Evolutionary conservation across 2,329 filamentous ascomycete genomes (phyloP), one percentile per base, ranked within the genome.

Genomic region (Talaromyces sp.): DNA sequence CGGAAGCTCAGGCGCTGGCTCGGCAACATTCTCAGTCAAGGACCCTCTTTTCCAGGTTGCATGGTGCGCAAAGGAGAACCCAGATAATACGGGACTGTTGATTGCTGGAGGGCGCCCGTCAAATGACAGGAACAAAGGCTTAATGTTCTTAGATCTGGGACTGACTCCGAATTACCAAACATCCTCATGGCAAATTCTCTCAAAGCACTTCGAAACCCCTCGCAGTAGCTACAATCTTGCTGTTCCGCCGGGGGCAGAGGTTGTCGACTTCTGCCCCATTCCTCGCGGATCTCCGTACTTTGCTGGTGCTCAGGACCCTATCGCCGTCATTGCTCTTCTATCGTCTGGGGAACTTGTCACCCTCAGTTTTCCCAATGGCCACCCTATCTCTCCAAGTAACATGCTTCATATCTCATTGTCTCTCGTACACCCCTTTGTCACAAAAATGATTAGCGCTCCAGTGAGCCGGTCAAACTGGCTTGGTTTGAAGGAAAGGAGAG

Each of bases 1-100:
- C 67, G 77, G 73, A 24, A 77, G 71, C 60, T 73, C 74, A 35
- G 74, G 75, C 7, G 76, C 73, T n/a, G 68, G 73, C 0, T 75
- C 81, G 3, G 81, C 80, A 1, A 80, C 80, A 0, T 78, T 86
- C 48, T 81, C 81, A 17, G 75, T 88, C 14, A 88, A 89, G 63
- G 88, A 90, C 59, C 91, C 91, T 0, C 89, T 93, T 62, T 85
- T 85, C 62, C 87, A 87, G 63, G 86, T 97, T 59, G 84, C 87
- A 1, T 99, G 94, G 94, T 99, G 94, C 75, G 93, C 91, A 60
- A 97, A 97, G 72, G 83, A 88, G 62, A 96, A 97, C 69, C 89
- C 92, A 0, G 94, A 99, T 68, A 93, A 99, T 69, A 97, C 92
- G 19, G 93, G 88, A 1, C 80, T 99, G 26, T 77, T 99, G 43